These are phyloP conservation scores for Blastosporella zonata DNA, from an alignment of 1,284 basidiomycete genomes.

Conservation along the genomic window DNA sequence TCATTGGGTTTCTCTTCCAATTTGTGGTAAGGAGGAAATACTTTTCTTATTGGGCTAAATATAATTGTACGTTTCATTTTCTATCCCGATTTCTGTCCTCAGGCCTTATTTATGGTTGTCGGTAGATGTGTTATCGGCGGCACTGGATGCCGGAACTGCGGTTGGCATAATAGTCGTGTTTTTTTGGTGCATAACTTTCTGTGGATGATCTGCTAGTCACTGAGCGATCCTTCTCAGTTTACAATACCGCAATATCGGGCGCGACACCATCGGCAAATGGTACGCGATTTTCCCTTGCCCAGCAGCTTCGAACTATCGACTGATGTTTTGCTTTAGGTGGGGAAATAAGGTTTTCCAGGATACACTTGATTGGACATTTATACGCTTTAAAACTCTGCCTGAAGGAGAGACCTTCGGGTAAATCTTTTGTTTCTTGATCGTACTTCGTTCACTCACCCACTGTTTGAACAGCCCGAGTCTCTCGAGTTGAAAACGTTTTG, in stretches of 20 bases:
- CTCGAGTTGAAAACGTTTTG: background rate
- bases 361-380: slow-evolving; percentile 18
- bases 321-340: slow-evolving; percentile 13
- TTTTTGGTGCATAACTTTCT: slow-evolving; percentile 39
- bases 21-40: slow-evolving; percentile 44
- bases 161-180: slow-evolving; percentile 46
- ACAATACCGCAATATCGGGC: slow-evolving; percentile 19
- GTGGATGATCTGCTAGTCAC: background rate
- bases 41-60: slow-evolving; percentile 61
- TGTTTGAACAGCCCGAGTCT: slow-evolving; percentile 2
- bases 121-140: slow-evolving; percentile 49
- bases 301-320: background rate
- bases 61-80: slow-evolving; percentile 42
- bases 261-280: slow-evolving; percentile 10
- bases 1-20: slow-evolving; percentile 57
- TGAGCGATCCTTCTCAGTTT: slow-evolving; percentile 8
- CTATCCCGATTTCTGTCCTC: background rate
- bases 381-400: slow-evolving; percentile 16
- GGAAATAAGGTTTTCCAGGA: slow-evolving; percentile 16
- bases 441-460: background rate
- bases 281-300: background rate
- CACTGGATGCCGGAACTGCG: slow-evolving; percentile 48
- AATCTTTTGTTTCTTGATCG: background rate
- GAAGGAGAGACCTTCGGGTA: slow-evolving; percentile 21
- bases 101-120: background rate